Base-by-base conservation (phyloP, 768 basidiomycete genomes). In the Lactarius tabidus region DNA sequence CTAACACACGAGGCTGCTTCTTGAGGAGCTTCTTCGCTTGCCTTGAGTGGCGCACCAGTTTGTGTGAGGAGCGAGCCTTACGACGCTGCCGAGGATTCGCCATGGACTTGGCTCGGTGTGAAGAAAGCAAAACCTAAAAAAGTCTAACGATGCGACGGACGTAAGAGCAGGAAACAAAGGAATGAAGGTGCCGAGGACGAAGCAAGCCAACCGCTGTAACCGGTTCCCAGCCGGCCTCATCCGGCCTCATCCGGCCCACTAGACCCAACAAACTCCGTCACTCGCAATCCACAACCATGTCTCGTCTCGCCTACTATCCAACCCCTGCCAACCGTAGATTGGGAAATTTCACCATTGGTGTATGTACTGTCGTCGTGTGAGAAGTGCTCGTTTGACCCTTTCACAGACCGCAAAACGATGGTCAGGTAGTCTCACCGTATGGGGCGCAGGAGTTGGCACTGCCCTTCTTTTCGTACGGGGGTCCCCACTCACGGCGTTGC, bases 61-160 rank as follows among this genome's bases (percentile, higher is more conserved):
- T 86, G 75, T 93, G 82, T n/a, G 86, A 85, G 29, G 94, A 95
- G 51, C 89, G 86, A 26, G 83, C 75, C 79, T 98, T 98, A 71
- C 87, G 84, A 66, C 95, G 84, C 77, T 98, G 96, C 62, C 95
- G 86, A 69, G 95, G 95, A 75, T 97, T 98, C 62, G 88, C 93
- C 95, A 98, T 97, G 26, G 64, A 45, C 39, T 66, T 43, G 48
- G 56, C 26, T 68, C 38, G 58, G 43, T 26, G 31, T 29, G 36
- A n/a, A 28, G 14, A 39, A 43, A 28, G 43, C 38, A 41, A 57
- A 38, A 45, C 57, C n/a, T 43, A 29, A 31, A 63, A 33, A 39
- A 60, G 63, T 26, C 54, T 57, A 57, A 62, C 59, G 48, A 56
- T 8, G 38, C 12, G 61, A 58, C 56, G 62, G 65, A 64, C 62